Conservation (phyloP, 169 alveolate species). For the Neospora caninum region DNA sequence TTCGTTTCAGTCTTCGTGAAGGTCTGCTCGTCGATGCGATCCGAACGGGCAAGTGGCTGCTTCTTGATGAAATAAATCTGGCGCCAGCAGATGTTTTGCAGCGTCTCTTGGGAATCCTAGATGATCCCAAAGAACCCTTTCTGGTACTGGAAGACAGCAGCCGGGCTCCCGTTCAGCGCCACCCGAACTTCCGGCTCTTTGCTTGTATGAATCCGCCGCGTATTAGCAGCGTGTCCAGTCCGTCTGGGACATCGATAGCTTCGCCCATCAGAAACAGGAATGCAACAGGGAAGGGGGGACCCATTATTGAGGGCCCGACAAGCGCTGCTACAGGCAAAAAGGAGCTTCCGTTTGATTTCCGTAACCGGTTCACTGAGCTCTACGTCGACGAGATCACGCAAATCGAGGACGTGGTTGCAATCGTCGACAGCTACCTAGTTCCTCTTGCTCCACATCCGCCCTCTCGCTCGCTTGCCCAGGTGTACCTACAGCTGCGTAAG, state of each 20-base stretch:
- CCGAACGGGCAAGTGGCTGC: slow-evolving; percentile 98
- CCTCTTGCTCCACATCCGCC: slow-evolving; percentile 69
- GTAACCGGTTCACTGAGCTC: slow-evolving; percentile 94
- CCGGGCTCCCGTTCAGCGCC: slow-evolving; percentile 85
- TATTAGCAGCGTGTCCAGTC: background rate
- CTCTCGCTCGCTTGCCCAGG: slow-evolving; percentile 64
- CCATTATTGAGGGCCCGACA: slow-evolving; percentile 80
- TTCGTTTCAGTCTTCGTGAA: slow-evolving; percentile 92
- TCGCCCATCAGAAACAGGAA: background rate
- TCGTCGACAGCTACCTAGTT: slow-evolving; percentile 56
- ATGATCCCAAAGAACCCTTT: slow-evolving; percentile 54
- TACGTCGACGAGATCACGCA: slow-evolving; percentile 91
- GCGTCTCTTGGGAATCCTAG: slow-evolving; percentile 88
- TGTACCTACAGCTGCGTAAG: slow-evolving; percentile 58
- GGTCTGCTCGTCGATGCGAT: slow-evolving; percentile 97
- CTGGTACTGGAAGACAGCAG: slow-evolving; percentile 77
- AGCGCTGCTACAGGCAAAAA: slow-evolving; percentile 95
- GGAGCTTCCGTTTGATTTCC: slow-evolving; percentile 93
- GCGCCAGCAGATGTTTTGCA: slow-evolving; percentile 97
- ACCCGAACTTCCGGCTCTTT: slow-evolving; percentile 94
- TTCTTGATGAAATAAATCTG: slow-evolving; percentile 98
- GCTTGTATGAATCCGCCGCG: slow-evolving; percentile 99
- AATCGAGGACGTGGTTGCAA: slow-evolving; percentile 62
- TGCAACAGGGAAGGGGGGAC: background rate
- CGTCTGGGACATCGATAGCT: background rate